Base-by-base conservation (phyloP, 2,329 filamentous ascomycete species). In the Aureobasidium sp. region DNA sequence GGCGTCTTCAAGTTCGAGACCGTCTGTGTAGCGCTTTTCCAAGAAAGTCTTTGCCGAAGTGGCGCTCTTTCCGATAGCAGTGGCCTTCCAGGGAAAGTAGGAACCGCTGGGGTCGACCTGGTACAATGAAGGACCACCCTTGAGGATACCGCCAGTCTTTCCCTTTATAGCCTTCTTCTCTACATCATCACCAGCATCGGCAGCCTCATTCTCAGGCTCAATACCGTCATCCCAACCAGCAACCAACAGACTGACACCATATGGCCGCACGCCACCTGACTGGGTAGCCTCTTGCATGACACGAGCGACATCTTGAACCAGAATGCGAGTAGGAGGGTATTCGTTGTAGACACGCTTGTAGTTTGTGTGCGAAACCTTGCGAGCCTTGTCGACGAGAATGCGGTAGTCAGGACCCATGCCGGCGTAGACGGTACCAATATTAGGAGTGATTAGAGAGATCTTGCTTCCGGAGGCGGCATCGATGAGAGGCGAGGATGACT, bases 301-400 rank as follows among this genome's bases (percentile, higher is more conserved):
- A 67, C 91, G 86, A 64, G 94, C 94, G 63, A 99, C 92, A 72
- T 99, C 94, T 79, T 99, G 94, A 62, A 99, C 94, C 79, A 99
- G 85, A 88, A 99, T 99, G 76, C 94, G 87, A 62, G 94, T 99
- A 6, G 94, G 94, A n/a, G 94, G 94, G 80, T 99, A 99, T 80
- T 99, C 94, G 80, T 99, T 99, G 83, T 99, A 99, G 81, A 99
- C 92, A 77, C 94, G 91, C 86, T 99, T 99, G 87, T 99, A 99
- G 76, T 87, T 89, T 52, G 94, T 96, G 80, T 99, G 94, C 62
- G 92, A 96, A 68, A 97, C 94, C 79, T 97, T 99, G 74, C 94
- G 91, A 70, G 94, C 94, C 78, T 92, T 93, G 82, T 99, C 94
- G 70, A 97, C 94, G 61, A 99, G 84, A 63, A 99, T 91, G 76